Conservation (phyloP, 1,284 basidiomycete species). For the Schizopora paradoxa region DNA sequence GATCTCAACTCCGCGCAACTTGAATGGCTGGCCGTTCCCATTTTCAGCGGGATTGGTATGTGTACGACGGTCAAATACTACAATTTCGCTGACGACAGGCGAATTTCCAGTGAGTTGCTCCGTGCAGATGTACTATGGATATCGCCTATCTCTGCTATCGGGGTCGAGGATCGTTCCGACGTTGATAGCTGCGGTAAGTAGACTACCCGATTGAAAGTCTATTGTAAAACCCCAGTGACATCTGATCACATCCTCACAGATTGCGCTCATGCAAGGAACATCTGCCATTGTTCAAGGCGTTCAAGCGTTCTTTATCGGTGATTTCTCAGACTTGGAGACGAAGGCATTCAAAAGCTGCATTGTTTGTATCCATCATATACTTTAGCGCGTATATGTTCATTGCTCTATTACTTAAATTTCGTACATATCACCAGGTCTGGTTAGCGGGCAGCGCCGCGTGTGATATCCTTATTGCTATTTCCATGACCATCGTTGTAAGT, state of each 20-base stretch:
- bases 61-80: background rate
- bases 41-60: conserved; percentile 1
- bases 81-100: too few species aligned
- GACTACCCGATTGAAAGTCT: background rate
- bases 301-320: background rate
- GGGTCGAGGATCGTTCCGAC: background rate
- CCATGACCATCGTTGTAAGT: conserved; percentile 4
- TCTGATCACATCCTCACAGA: background rate
- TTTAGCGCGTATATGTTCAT: too few species aligned
- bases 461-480: background rate
- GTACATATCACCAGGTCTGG: background rate
- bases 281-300: conserved; percentile 1
- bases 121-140: conserved; percentile 4
- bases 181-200: background rate
- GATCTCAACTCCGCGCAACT: background rate
- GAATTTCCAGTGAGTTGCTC: background rate
- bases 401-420: background rate
- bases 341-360: background rate
- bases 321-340: background rate
- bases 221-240: too few species aligned
- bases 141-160: background rate
- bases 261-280: conserved; percentile 1
- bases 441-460: conserved; percentile 1
- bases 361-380: background rate
- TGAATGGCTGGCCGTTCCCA: conserved; percentile 1